These are phyloP conservation scores for Apiotrichum domesticum DNA, from an alignment of 1,284 basidiomycete species.

Conservation along the genomic window DNA sequence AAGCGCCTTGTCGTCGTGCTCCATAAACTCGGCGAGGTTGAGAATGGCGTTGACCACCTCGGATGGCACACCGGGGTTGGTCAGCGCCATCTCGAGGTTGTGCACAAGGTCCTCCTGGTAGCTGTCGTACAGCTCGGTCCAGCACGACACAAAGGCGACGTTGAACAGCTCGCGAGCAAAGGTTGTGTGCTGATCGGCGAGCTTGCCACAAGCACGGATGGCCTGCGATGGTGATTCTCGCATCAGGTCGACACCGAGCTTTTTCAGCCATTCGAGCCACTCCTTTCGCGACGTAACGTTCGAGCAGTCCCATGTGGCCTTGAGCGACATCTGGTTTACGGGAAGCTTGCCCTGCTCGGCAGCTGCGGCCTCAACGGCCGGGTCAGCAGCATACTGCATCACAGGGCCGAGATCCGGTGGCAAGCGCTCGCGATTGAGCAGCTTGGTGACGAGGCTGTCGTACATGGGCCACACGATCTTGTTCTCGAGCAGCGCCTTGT, in stretches of 20 bases:
- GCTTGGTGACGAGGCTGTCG: slow-evolving; percentile 78
- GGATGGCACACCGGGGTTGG: slow-evolving; percentile 68
- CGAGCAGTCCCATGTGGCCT: slow-evolving; percentile 92
- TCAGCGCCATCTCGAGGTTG: slow-evolving; percentile 83
- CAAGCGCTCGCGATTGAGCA: slow-evolving; percentile 85
- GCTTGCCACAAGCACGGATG: slow-evolving; percentile 85
- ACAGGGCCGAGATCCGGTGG: slow-evolving; percentile 56
- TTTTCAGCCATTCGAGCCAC: slow-evolving; percentile 94
- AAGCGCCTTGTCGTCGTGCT: slow-evolving; percentile 94
- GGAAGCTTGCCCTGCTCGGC: slow-evolving; percentile 79
- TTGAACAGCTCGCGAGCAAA: slow-evolving; percentile 95
- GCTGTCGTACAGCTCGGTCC: slow-evolving; percentile 91
- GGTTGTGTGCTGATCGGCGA: slow-evolving; percentile 87
- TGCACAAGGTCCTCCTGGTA: slow-evolving; percentile 93
- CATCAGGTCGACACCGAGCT: slow-evolving; percentile 92
- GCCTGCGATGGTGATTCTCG: slow-evolving; percentile 97
- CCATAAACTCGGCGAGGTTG: slow-evolving; percentile 99
- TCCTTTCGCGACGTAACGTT: slow-evolving; percentile 75
- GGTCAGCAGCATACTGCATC: slow-evolving; percentile 45
- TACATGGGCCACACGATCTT: slow-evolving; percentile 80
- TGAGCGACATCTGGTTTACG: slow-evolving; percentile 96
- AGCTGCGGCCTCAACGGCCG: slow-evolving; percentile 21
- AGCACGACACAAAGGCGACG: slow-evolving; percentile 96
- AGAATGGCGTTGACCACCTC: slow-evolving; percentile 92
- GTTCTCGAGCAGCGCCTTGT: slow-evolving; percentile 76